A percentile compares a stretch with the other conserved stretches of the same genome.
These are phyloP conservation scores for Thozetella sp. DNA, from an alignment of 495 filamentous ascomycete genomes.

Conservation along the genomic window DNA sequence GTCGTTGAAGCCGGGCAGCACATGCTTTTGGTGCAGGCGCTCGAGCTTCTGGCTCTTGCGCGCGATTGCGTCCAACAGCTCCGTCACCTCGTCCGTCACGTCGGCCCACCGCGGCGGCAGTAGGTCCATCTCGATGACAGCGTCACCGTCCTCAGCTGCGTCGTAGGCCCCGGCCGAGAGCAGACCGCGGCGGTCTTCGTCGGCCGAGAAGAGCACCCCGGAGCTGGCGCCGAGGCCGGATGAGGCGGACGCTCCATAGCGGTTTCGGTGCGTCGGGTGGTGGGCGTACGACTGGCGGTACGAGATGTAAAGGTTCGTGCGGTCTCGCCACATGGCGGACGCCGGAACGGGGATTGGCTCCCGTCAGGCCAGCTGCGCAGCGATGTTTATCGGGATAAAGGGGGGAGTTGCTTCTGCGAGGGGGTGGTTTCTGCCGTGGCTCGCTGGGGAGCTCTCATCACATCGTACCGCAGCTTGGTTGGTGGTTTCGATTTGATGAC, in stretches of 20 bases:
- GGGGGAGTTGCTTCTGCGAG: constrained; percentile 5
- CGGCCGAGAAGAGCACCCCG: constrained; percentile 34
- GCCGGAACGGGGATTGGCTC: constrained; percentile 38
- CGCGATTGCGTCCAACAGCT: constrained; percentile 78
- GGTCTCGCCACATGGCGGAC: constrained; percentile 92
- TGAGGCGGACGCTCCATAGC: constrained; percentile 56
- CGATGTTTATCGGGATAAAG: constrained; percentile 5
- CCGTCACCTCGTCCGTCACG: constrained; percentile 89
- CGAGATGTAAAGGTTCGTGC: constrained; percentile 98
- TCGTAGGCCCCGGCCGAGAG: constrained; percentile 78
- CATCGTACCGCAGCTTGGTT: not conserved
- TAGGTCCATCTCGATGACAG: constrained; percentile 97
- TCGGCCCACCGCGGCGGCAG: constrained; percentile 96
- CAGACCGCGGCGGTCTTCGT: constrained; percentile 81
- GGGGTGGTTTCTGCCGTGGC: not conserved
- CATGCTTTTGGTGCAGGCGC: constrained; percentile 93
- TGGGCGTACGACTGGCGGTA: constrained; percentile 98
- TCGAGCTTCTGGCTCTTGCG: constrained; percentile 83
- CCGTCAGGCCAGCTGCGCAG: constrained; percentile 27
- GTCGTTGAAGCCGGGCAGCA: constrained; percentile 95
- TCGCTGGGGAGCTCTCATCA: not conserved
- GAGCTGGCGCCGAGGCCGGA: constrained; percentile 36
- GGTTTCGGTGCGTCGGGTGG: constrained; percentile 84
- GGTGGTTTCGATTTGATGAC: not conserved
- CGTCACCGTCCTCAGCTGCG: constrained; percentile 78